Conservation (phyloP, 345 rosid species). For the Salix purpurea region DNA sequence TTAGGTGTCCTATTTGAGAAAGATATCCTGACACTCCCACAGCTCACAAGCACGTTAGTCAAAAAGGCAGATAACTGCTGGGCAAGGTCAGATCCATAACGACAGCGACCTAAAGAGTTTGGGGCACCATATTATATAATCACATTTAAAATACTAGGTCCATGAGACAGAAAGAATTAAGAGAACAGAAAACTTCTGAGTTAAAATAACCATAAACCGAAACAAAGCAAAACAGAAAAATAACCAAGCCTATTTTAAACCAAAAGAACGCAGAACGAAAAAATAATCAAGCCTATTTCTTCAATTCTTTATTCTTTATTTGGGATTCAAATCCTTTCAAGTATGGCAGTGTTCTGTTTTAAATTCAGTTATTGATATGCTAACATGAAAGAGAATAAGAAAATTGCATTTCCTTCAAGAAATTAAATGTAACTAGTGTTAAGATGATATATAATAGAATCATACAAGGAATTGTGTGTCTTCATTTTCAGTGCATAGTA, state of each 20-base stretch:
- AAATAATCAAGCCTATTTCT: neutral
- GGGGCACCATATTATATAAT: neutral
- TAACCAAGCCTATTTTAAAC: neutral
- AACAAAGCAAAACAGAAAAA: neutral
- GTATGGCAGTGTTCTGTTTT: neutral
- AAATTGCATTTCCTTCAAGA: neutral
- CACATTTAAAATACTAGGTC: neutral
- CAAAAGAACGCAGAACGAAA: too few relatives aligned
- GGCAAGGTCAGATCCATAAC: slow-evolving; percentile 82
- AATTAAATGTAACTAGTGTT: neutral
- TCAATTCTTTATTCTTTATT: neutral
- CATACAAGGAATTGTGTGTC: neutral
- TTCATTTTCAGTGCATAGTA: neutral
- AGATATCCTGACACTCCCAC: slow-evolving; percentile 85
- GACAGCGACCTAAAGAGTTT: slow-evolving; percentile 55
- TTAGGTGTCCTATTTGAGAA: slow-evolving; percentile 76
- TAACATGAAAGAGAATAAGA: neutral
- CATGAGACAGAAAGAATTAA: slow-evolving; percentile 1
- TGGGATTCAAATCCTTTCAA: neutral
- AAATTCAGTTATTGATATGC: neutral
- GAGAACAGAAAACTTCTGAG: neutral
- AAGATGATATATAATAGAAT: neutral
- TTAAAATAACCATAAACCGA: neutral
- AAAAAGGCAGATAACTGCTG: slow-evolving; percentile 62
- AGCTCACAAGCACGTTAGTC: slow-evolving; percentile 53